Evolutionary conservation across 257 asterid genomes (phyloP), one percentile per base, ranked within the genome.

Genomic region (Przewalskia tangutica): DNA sequence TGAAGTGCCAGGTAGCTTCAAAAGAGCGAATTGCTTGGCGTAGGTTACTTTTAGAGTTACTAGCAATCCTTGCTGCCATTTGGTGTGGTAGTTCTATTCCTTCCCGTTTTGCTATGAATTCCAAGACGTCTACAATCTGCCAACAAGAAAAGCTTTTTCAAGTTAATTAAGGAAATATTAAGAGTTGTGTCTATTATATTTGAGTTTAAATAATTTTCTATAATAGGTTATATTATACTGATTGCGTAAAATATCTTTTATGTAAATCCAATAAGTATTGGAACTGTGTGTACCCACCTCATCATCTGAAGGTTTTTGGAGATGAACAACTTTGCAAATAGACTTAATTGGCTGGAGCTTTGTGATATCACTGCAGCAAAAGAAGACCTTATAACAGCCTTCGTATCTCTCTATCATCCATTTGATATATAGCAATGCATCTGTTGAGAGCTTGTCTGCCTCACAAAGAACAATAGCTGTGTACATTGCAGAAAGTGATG

Each of bases 11-110:
- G 80, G 97, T 93, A 38, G 42, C 42, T 38, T 38, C 42, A 38
- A 38, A 38, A 48, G 98, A 94, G 44, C 98, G 97, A 64, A 91
- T 85, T 16, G 97, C 98, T 88, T 94, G 98, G 86, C 98, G 87
- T 81, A 94, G 88, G 86, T 94, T 94, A 77, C 92, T 89, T 91
- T 92, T 91, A 81, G 97, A 89, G 83, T 83, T 88, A 78, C 81
- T 82, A 77, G 98, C 96, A 65, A 94, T 89, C 86, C 86, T 85
- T 77, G 58, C 82, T 36, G 95, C 98, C 85, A 92, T 68, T 77
- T 83, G 82, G 59, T 80, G 83, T 44, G 96, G 96, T 81, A 91
- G 79, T 79, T 85, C 83, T 82, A 91, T 90, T 20, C 86, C 90
- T 85, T 94, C 97, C 77, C 84, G 77, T 76, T 83, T 66, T 82